Conservation (phyloP, 192 early-diverging fungal genomes). For the Coemansia sp. region DNA sequence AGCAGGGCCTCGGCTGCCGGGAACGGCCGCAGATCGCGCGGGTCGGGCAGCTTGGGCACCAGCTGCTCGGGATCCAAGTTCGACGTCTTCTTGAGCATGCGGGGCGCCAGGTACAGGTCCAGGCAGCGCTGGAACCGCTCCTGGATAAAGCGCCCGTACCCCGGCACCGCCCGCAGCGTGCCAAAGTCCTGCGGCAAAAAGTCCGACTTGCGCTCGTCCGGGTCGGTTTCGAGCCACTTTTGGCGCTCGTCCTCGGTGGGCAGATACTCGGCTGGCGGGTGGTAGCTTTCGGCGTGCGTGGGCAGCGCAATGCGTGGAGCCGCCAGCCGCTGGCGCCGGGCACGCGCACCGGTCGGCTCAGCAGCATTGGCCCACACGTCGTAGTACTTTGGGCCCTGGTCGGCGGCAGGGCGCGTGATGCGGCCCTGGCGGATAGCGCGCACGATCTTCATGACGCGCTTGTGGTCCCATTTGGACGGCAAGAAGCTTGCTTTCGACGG, state of each 20-base stretch:
- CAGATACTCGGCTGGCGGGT: slow-evolving; percentile 94
- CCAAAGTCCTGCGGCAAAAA: slow-evolving; percentile 61
- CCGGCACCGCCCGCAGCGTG: slow-evolving; percentile 81
- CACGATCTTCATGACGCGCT: slow-evolving; percentile 95
- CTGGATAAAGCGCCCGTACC: slow-evolving; percentile 84
- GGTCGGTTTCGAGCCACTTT: slow-evolving; percentile 77
- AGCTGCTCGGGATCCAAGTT: slow-evolving; percentile 89
- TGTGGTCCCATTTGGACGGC: slow-evolving; percentile 93
- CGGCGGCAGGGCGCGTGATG: slow-evolving; percentile 63
- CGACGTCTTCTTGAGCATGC: slow-evolving; percentile 80
- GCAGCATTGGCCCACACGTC: slow-evolving; percentile 85
- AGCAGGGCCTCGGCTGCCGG: slow-evolving; percentile 75
- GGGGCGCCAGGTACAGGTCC: slow-evolving; percentile 95
- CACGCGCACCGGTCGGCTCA: slow-evolving; percentile 53
- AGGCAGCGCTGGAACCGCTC: slow-evolving; percentile 96
- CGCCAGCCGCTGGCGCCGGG: slow-evolving; percentile 68
- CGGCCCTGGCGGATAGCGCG: slow-evolving; percentile 88
- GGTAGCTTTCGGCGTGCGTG: slow-evolving; percentile 92
- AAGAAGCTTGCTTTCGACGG: slow-evolving; percentile 94
- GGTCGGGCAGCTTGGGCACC: slow-evolving; percentile 92
- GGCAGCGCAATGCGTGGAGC: slow-evolving; percentile 89
- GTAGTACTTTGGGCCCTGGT: slow-evolving; percentile 70
- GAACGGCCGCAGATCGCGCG: slow-evolving; percentile 93
- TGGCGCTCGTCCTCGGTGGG: slow-evolving; percentile 75
- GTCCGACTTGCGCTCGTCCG: slow-evolving; percentile 68